phyloP scores from a whole-genome alignment of 371 early-diverging fungal genomes.

The Apophysomyces elegans region DNA sequence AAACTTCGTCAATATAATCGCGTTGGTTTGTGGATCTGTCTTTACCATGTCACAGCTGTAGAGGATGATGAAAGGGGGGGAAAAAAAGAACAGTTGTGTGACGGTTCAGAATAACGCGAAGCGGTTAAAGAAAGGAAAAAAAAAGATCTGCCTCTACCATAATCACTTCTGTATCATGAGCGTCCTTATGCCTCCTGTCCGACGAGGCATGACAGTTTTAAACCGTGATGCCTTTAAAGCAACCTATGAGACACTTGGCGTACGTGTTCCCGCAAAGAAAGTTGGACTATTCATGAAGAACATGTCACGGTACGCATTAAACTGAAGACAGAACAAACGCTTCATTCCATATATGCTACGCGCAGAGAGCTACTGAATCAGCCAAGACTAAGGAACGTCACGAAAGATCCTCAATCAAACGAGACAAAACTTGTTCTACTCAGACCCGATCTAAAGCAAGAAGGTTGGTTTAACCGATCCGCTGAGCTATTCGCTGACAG shows the following conservation, averaged over 20 bases:
- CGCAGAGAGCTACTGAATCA: slow-evolving; percentile 68
- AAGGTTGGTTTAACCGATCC: slow-evolving; percentile 23
- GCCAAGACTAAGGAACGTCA: slow-evolving; percentile 75
- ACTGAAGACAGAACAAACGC: not conserved
- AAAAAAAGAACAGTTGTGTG: not conserved
- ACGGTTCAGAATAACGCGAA: not conserved
- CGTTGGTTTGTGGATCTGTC: not conserved
- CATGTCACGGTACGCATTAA: slow-evolving; percentile 45
- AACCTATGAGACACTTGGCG: slow-evolving; percentile 55
- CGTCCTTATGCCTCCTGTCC: slow-evolving; percentile 41
- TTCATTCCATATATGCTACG: slow-evolving; percentile 6
- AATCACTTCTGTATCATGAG: slow-evolving; percentile 8
- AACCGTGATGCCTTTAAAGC: slow-evolving; percentile 67
- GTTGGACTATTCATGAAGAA: slow-evolving; percentile 59
- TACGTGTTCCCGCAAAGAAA: slow-evolving; percentile 69
- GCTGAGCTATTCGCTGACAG: not conserved
- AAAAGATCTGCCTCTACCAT: not conserved
- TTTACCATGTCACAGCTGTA: slow-evolving; percentile 7
- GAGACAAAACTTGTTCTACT: slow-evolving; percentile 69
- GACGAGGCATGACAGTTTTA: slow-evolving; percentile 60
- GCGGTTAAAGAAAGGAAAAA: not conserved
- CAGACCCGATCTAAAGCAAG: slow-evolving; percentile 44
- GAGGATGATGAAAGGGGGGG: not conserved
- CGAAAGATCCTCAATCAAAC: slow-evolving; percentile 58
- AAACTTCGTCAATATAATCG: not conserved